A percentile compares a stretch with the other conserved stretches of the same genome.
Conservation (phyloP, 139 green algal species). For the Coelastrella sp. region DNA sequence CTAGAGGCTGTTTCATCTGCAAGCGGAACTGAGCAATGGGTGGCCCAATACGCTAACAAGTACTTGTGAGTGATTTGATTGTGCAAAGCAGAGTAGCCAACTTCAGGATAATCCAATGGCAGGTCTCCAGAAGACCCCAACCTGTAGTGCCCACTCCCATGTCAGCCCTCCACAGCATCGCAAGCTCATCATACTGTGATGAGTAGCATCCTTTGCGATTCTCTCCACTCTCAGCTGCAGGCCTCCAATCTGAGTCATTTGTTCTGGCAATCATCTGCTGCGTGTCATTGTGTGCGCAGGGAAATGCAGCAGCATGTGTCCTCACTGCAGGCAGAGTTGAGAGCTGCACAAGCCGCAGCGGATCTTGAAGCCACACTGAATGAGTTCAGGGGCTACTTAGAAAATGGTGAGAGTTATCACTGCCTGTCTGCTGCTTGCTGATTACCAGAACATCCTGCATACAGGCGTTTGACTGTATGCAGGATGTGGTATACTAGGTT, state of each 20-base stretch:
- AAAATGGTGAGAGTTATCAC: conserved; percentile 27
- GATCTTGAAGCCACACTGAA: conserved; percentile 49
- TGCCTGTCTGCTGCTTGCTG: neutral
- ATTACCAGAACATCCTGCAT: neutral
- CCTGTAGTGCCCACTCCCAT: too few relatives aligned
- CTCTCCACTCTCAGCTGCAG: neutral
- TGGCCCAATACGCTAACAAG: conserved; percentile 24
- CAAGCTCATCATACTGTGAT: neutral
- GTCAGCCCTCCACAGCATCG: too few relatives aligned
- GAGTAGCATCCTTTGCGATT: neutral
- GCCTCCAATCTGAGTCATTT: neutral
- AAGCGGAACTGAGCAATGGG: conserved; percentile 33
- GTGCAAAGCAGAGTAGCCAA: neutral
- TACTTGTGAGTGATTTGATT: conserved; percentile 35
- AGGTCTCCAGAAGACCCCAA: too few relatives aligned
- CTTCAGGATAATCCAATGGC: too few relatives aligned
- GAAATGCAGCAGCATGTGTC: conserved; percentile 41
- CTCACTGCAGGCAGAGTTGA: conserved; percentile 45
- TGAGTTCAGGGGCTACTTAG: conserved; percentile 35
- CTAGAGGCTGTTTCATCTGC: conserved; percentile 10
- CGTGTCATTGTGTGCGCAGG: neutral
- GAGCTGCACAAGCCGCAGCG: conserved; percentile 42
- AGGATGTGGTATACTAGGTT: neutral
- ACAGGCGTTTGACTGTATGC: neutral
- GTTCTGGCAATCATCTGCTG: too few relatives aligned